Percentiles rank a stretch among this genome's conserved stretches.
Conservation (phyloP, 2,329 filamentous ascomycete genomes). For the Diaporthe sp. region DNA sequence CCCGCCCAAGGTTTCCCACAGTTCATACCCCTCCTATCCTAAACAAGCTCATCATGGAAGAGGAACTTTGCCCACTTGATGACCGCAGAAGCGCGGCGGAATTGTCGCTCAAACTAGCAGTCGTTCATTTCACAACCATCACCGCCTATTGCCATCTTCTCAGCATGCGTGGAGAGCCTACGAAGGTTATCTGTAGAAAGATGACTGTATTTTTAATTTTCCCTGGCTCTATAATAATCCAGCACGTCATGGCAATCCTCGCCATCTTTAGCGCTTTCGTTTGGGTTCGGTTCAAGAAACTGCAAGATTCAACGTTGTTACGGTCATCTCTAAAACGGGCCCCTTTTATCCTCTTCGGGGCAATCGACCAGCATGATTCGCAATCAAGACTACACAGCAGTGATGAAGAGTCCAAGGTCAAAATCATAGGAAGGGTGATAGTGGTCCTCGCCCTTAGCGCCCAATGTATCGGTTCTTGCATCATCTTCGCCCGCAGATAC, state of each 20-base stretch:
- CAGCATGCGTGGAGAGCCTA: not conserved
- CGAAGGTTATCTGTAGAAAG: not conserved
- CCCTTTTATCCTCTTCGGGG: not conserved
- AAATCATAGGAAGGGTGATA: not conserved
- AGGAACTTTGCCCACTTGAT: not conserved
- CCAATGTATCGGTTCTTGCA: not conserved
- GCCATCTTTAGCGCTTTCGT: not conserved
- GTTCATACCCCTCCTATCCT: not conserved
- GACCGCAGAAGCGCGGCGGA: not conserved
- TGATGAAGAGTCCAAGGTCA: not conserved
- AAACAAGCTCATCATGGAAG: not conserved
- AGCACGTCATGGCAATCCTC: not conserved
- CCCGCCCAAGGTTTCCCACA: too few species aligned
- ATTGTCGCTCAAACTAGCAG: not conserved
- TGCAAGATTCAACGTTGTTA: not conserved
- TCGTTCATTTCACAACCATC: not conserved
- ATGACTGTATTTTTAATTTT: not conserved
- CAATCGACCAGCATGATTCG: not conserved
- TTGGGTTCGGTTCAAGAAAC: not conserved
- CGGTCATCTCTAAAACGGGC: not conserved
- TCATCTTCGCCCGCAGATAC: not conserved
- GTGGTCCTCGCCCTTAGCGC: not conserved
- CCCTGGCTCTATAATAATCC: not conserved
- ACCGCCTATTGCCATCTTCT: slow-evolving; percentile 4
- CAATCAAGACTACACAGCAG: not conserved